Evolutionary conservation across 495 filamentous ascomycete species (phyloP), one percentile per base, ranked within the genome.

Genomic region (Penicillium angulare): DNA sequence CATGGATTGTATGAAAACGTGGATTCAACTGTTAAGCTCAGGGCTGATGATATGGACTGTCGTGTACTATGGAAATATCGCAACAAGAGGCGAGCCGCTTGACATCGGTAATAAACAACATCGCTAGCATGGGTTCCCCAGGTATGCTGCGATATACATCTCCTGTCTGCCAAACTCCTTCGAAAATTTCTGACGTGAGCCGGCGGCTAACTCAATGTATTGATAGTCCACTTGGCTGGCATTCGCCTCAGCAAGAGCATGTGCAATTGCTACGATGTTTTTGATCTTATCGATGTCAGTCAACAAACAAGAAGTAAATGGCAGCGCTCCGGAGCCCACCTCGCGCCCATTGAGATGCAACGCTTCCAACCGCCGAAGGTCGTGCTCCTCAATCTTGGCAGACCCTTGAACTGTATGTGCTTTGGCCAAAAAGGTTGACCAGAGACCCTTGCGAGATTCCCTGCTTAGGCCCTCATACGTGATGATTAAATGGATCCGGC

Each of bases 401-500:
- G 56, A 46, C 24, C 59, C 59, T 47, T 57, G 39, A 12, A 52
- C 16, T 22, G 53, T 63, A 18, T 22, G 29, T 12, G 43, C 58
- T 38, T 35, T 51, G 13, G 44, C 26, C 33, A 56, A 32, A 32
- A 55, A 52, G 24, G 20, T 52, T 39, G 17, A n/a, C 62, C 55
- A 73, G 20, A 71, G 55, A 18, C 49, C 46, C 32, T 26, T 49
- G n/a, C n/a, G n/a, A n/a, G n/a, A n/a, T n/a, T n/a, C n/a, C n/a
- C n/a, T n/a, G n/a, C n/a, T n/a, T n/a, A 79, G 60, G 17, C 72
- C 57, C 0, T 68, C 61, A 44, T 77, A 78, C 35, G 72, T 55
- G 3, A 78, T 58, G 1, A 54, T 55, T 8, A 79, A 32, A 50
- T 79, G 73, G 33, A 78, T 72, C 1, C 73, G 63, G 24, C 61